Evolutionary conservation across 495 filamentous ascomycete genomes (phyloP), one percentile per base, ranked within the genome.

Genomic region (Hyphodiscus hymeniophilus): DNA sequence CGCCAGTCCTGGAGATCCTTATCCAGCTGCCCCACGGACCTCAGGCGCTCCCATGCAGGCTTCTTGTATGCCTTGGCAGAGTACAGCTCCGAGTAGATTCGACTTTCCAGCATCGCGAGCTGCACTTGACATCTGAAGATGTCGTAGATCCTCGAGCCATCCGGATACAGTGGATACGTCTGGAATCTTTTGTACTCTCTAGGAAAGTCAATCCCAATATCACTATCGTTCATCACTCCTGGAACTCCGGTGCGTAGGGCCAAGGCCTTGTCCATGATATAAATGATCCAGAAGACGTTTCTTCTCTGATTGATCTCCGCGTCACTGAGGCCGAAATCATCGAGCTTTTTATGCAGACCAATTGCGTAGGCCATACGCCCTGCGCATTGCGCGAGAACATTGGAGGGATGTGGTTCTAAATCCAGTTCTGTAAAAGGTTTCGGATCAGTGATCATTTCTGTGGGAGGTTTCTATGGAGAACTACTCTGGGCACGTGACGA

Each of bases 201-300:
- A 8, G 47, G 47, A 42, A 50, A n/a, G 7, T 42, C 47, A 15
- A 51, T 21, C 15, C 13, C 51, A 23, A 49, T 44, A 32, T 54
- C 51, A 10, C 43, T 22, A 22, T 54, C 51, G 23, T 42, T 10
- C 8, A 54, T 34, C 18, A 24, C 28, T 1, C 35, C 33, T 13
- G 51, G 47, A 33, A 38, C 38, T 10, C 51, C 51, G 20, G 21
- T 13, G 11, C 32, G 51, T 20, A 38, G 31, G 17, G 1, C 15
- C n/a, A 42, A 28, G 8, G 20, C 18, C 18, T 48, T 52, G 13
- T 52, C 49, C 1, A 64, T 39, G 0, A 62, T 43, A 23, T 62
- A 62, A 7, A 64, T 22, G 34, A 62, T 60, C 62, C 62, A 64
- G 40, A 64, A 64, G 31, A 62, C 35, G 17, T 51, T 60, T 20